Conservation (phyloP, 2,329 filamentous ascomycete genomes). For the Colletotrichum liaoningense region DNA sequence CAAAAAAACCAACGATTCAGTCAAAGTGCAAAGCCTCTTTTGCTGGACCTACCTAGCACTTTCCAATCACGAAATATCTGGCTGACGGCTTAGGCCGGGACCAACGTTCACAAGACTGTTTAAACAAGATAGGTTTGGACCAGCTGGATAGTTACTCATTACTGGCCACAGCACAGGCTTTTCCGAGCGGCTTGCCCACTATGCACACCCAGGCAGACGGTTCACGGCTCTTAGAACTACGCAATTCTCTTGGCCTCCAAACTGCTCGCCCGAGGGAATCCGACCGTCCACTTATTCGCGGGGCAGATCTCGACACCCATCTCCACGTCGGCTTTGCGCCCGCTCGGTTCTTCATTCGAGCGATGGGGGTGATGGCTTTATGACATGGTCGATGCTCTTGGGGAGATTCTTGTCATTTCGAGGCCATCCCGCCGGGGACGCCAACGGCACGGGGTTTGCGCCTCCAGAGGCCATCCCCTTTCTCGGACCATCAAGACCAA, state of each 20-base stretch:
- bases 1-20: background rate
- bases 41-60: background rate
- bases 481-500: background rate
- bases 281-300: background rate
- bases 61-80: background rate
- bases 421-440: background rate
- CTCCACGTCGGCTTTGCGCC: slow-evolving; percentile 3
- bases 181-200: slow-evolving; percentile 15
- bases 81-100: background rate
- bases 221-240: background rate
- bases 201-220: slow-evolving; percentile 8
- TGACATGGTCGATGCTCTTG: slow-evolving; percentile 25
- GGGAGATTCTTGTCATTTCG: slow-evolving; percentile 13
- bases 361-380: slow-evolving; percentile 28
- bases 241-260: background rate
- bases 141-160: background rate
- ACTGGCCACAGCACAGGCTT: background rate
- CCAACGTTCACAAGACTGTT: background rate
- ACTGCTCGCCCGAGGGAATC: background rate
- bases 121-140: background rate
- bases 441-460: background rate
- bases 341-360: slow-evolving; percentile 13
- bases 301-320: slow-evolving; percentile 12
- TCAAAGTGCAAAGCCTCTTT: background rate
- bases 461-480: background rate